Conservation (phyloP, 1,284 basidiomycete species). For the Tranzscheliella williamsii region DNA sequence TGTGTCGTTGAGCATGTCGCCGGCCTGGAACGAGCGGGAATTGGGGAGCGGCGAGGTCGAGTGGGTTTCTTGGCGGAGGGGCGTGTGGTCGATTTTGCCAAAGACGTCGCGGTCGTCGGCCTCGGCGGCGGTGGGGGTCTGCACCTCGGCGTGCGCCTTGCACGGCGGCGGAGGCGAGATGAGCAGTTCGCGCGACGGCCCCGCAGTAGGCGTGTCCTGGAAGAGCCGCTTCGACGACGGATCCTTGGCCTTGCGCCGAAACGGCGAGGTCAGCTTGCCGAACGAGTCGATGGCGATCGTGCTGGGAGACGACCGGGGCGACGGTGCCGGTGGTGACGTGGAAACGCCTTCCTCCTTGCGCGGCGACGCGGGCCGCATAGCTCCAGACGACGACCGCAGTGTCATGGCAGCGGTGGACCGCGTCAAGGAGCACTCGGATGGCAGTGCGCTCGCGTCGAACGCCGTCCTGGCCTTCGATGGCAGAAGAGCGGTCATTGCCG, state of each 20-base stretch:
- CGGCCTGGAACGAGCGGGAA: conserved; percentile 25
- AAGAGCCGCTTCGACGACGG: conserved; percentile 27
- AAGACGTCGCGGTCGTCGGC: conserved; percentile 18
- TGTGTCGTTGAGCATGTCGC: conserved; percentile 28
- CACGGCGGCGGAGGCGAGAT: conserved; percentile 8
- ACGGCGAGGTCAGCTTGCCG: neutral
- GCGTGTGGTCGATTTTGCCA: conserved; percentile 32
- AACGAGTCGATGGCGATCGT: conserved; percentile 17
- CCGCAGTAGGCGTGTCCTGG: conserved; percentile 11
- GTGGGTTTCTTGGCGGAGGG: conserved; percentile 24
- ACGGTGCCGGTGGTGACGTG: too few species aligned
- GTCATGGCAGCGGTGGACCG: too few species aligned
- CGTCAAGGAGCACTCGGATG: too few species aligned
- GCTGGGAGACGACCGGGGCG: too few species aligned
- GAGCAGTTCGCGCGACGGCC: neutral
- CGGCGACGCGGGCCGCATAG: too few species aligned
- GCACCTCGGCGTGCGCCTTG: conserved; percentile 2
- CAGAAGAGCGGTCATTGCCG: too few species aligned
- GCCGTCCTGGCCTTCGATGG: too few species aligned
- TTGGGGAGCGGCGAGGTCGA: conserved; percentile 35
- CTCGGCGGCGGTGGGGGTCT: conserved; percentile 8
- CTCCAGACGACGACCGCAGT: too few species aligned
- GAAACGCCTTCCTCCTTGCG: too few species aligned
- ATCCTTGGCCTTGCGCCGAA: conserved; percentile 2
- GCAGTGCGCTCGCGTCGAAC: too few species aligned